Evolutionary conservation across 495 filamentous ascomycete genomes (phyloP).

Genomic region (Tuber indicum): DNA sequence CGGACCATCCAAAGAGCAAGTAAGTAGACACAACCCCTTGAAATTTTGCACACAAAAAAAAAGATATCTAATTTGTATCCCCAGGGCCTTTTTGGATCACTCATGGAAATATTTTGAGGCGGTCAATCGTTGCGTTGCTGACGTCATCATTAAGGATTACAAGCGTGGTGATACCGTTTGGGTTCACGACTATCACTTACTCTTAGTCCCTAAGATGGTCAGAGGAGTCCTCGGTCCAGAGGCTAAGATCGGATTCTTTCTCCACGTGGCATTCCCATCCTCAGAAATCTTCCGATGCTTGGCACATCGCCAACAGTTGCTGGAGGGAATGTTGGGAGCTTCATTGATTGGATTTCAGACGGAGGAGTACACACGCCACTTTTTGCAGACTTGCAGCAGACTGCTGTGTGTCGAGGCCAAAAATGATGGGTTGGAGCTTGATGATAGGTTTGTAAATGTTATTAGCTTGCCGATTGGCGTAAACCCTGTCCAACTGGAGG

Average conservation of each 20-base stretch:
- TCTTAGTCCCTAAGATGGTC: slow-evolving; percentile 87
- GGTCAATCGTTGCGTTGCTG: slow-evolving; percentile 82
- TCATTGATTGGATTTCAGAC: slow-evolving; percentile 91
- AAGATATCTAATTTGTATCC: neutral
- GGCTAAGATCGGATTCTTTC: slow-evolving; percentile 88
- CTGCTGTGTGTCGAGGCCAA: slow-evolving; percentile 80
- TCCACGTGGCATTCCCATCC: slow-evolving; percentile 90
- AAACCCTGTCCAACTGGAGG: slow-evolving; percentile 66
- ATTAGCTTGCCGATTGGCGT: slow-evolving; percentile 70
- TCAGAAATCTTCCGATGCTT: slow-evolving; percentile 91
- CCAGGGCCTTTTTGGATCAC: slow-evolving; percentile 76
- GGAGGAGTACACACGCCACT: slow-evolving; percentile 83
- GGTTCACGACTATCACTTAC: slow-evolving; percentile 90
- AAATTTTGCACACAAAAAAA: neutral
- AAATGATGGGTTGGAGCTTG: slow-evolving; percentile 78
- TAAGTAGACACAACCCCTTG: slow-evolving; percentile 17
- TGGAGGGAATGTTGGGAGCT: slow-evolving; percentile 84
- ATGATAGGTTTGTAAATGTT: slow-evolving; percentile 85
- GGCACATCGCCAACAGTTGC: slow-evolving; percentile 70
- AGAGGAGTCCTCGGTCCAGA: slow-evolving; percentile 74
- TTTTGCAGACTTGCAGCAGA: slow-evolving; percentile 86
- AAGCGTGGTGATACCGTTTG: slow-evolving; percentile 85
- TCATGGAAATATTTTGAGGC: slow-evolving; percentile 91
- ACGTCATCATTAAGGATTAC: slow-evolving; percentile 81
- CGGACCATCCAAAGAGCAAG: slow-evolving; percentile 94